Conservation (phyloP, 441 rosid genomes). For the Populus hybrid region DNA sequence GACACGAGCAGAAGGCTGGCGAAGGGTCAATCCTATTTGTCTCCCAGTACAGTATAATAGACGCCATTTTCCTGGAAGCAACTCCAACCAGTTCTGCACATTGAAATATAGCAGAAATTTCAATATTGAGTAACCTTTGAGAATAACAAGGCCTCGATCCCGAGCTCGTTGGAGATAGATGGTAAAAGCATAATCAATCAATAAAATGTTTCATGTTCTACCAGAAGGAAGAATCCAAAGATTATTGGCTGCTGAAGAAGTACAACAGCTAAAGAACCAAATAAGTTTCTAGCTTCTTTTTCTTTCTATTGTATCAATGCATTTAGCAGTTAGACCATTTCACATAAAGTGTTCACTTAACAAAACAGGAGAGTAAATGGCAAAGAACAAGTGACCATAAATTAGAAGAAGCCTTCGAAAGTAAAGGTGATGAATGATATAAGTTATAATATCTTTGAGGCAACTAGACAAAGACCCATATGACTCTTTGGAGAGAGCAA, state of each 20-base stretch:
- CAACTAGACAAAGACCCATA: background rate
- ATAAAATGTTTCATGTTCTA: background rate
- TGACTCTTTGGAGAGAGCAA: background rate
- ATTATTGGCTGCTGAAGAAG: background rate
- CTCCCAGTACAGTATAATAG: constrained; percentile 78
- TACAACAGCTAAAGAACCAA: background rate
- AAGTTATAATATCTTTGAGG: background rate
- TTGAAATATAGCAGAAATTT: constrained; percentile 1
- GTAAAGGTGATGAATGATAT: background rate
- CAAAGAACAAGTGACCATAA: background rate
- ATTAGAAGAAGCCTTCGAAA: background rate
- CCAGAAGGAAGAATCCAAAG: background rate
- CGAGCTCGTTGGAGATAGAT: background rate
- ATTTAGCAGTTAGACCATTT: background rate
- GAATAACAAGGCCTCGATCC: background rate
- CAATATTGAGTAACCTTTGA: background rate
- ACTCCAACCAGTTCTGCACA: constrained; percentile 75
- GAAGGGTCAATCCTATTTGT: constrained; percentile 82
- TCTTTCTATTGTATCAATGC: background rate
- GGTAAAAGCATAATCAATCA: background rate
- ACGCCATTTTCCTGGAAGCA: constrained; percentile 92
- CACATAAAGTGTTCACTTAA: background rate
- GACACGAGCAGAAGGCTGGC: constrained; percentile 65
- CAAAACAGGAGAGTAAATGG: background rate
- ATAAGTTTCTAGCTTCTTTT: background rate